Base-by-base conservation (phyloP, 2,329 filamentous ascomycete genomes). In the Lecanicillium sp. region DNA sequence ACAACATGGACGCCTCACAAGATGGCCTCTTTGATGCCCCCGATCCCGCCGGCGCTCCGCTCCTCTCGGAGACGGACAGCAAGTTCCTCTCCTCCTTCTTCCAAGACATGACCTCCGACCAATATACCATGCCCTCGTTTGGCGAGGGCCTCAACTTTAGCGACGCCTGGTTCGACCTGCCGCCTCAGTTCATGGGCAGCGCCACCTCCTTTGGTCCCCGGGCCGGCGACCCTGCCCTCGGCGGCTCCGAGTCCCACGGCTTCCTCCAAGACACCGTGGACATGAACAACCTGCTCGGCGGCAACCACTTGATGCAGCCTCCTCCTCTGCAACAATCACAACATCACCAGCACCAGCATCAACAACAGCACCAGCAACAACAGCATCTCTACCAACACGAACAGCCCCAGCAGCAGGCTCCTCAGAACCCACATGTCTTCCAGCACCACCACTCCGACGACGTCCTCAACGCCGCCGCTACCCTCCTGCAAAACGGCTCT, bases 141-240 rank as follows among this genome's bases (percentile, higher is more conserved):
- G 69, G 69, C 32, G 71, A 74, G 48, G 66, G 69, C 9, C 61
- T 69, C 28, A 64, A 65, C 46, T 71, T 65, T 48, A 70, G 56
- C 49, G 68, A 71, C 29, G 61, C 64, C 40, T 79, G 74, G 74
- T 57, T 67, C 33, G 74, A 77, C 42, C 61, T 82, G 15, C 80
- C 79, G 5, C 79, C 79, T 2, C 70, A 70, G 35, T 78, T 84
- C 46, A 74, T 84, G 61, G 79, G 79, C 36, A 77, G 79, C 11
- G 66, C 74, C 1, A 81, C 79, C 15, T 81, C 77, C 3, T 74
- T 75, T 46, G 77, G 78, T 14, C 70, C 75, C 36, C 72, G 74
- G 27, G 43, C 44, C 22, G 22, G 6, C 29, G 22, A 25, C 22
- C 7, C 22, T 25, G 27, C 11, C 25, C 12, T 10, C 17, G 19